Base-by-base conservation (phyloP, 768 basidiomycete genomes). In the Boletus sp. region DNA sequence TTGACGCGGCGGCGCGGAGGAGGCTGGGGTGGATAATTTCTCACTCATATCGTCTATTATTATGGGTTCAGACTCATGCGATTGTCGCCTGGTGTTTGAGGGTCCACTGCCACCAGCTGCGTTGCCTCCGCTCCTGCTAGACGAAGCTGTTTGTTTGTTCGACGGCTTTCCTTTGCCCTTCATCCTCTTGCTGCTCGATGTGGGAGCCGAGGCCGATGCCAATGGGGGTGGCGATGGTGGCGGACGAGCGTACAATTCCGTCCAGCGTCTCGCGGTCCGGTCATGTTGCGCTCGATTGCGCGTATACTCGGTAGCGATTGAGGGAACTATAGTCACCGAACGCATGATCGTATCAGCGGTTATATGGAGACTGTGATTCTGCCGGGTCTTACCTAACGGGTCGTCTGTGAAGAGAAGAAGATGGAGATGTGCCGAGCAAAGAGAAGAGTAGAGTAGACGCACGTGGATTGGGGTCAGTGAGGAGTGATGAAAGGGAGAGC, bases 391-490 rank as follows among this genome's bases (percentile, higher is more conserved):
- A 87, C 85, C 87, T 62, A 89, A 71, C 1, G 88, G 88, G 62
- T 90, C 88, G 64, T 82, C 88, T 89, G 57, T 4, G 13, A 30
- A 45, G 15, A 44, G 45, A 23, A 35, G 46, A 47, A 61, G 57
- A 42, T 65, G 45, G 42, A 25, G 46, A 52, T 54, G 33, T 7
- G 50, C 30, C 32, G n/a, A 29, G 5, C 23, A 35, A n/a, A n/a
- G 11, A 39, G 47, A 46, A 25, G 27, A 45, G 14, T 15, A 30
- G 30, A 54, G 34, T 1, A 25, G 33, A 77, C 90, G 56, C 67
- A 93, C 92, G 80, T 1, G 94, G 94, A 74, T 98, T 98, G 0
- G 94, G 94, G 62, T 97, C 94, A 11, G 93, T 94, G 47, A 98
- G 77, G 11, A 98, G 82, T 0, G 93, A 95, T 0, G 93, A 95